Evolutionary conservation across 163 green algal genomes (phyloP).

Genomic region (Smithsoniella earleae): DNA sequence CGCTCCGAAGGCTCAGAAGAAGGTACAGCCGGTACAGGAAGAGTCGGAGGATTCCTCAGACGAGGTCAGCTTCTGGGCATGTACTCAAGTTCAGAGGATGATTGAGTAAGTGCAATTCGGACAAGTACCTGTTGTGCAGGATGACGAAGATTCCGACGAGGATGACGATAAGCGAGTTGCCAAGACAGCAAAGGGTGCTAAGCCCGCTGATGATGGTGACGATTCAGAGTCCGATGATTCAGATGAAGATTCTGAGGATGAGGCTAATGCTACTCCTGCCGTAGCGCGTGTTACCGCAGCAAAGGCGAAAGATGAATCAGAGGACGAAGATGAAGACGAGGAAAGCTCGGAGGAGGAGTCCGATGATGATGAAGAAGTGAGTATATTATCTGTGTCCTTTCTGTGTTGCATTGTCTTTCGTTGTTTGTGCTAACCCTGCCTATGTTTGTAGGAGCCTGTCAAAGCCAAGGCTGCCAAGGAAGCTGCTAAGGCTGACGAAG

Average conservation of each 20-base stretch:
- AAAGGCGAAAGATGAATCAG: background rate
- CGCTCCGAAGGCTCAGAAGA: no score
- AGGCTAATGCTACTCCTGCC: background rate
- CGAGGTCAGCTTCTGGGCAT: no score
- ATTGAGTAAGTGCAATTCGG: no score
- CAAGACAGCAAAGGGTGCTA: background rate
- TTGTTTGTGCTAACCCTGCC: no score
- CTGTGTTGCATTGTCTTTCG: no score
- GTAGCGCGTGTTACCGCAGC: background rate
- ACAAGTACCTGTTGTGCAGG: no score
- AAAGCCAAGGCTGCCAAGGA: background rate
- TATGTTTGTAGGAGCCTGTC: no score
- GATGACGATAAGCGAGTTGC: background rate
- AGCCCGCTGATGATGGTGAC: background rate
- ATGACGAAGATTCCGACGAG: background rate
- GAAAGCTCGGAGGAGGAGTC: background rate
- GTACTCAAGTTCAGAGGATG: no score
- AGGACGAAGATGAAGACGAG: background rate
- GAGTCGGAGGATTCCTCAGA: no score
- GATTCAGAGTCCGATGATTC: background rate
- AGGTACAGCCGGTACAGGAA: no score
- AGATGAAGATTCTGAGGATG: background rate
- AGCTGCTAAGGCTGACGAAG: background rate
- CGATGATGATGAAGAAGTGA: background rate
- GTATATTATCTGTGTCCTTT: no score